These are phyloP conservation scores for Trichosporon faecale DNA, from an alignment of 1,284 basidiomycete species.

Conservation along the genomic window DNA sequence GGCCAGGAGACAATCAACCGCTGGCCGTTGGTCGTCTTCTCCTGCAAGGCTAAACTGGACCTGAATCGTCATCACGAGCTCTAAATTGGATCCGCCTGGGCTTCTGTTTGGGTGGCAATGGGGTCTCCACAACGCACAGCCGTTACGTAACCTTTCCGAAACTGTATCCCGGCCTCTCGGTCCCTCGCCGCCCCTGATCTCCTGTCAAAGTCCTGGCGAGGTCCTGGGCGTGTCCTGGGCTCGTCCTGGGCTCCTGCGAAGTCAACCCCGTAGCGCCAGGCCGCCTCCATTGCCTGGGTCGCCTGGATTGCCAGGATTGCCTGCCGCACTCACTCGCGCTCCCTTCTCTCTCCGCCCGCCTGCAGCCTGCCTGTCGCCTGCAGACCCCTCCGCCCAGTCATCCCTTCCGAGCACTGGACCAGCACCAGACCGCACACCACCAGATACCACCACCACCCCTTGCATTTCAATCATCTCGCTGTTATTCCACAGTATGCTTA, in stretches of 20 bases:
- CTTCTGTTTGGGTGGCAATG: conserved; percentile 2
- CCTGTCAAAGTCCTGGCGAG: not conserved
- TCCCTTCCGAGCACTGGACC: not conserved
- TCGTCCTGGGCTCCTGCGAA: not conserved
- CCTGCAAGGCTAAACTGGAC: not conserved
- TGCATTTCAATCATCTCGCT: not conserved
- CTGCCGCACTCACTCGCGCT: not conserved
- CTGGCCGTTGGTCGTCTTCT: not conserved
- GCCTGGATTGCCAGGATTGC: too few relatives aligned
- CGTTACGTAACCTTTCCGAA: conserved; percentile 11
- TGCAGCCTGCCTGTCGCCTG: not conserved
- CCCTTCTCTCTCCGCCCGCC: not conserved
- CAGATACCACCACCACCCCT: not conserved
- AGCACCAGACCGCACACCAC: not conserved
- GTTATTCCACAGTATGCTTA: conserved; percentile 10
- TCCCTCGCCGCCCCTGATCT: conserved; percentile 1
- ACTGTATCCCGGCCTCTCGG: conserved; percentile 6
- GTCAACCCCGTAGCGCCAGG: not conserved
- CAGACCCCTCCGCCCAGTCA: not conserved
- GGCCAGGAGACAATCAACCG: too few relatives aligned
- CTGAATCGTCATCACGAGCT: conserved; percentile 11
- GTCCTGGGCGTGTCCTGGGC: not conserved
- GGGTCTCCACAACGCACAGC: conserved; percentile 4
- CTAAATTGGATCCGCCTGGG: conserved; percentile 9
- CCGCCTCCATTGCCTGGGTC: not conserved